Evolutionary conservation across 331 rosid genomes (phyloP), one percentile per base, ranked within the genome.

Genomic region (Quercus lobata): DNA sequence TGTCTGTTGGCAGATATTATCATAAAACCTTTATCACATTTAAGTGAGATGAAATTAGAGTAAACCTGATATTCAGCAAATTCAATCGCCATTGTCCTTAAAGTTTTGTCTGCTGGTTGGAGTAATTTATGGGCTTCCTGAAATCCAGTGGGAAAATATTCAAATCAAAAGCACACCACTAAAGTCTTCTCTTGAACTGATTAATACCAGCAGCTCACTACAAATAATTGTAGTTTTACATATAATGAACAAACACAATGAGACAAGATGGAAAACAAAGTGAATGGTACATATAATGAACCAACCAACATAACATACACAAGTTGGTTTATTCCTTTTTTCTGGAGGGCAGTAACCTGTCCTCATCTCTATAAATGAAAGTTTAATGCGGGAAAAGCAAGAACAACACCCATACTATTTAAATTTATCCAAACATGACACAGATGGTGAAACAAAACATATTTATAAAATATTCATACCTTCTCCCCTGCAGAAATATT

Each of bases 41-140:
- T 68, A 62, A 41, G 82, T 41, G 30, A 60, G 58, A 80, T 81
- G 58, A 74, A 74, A 80, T 74, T 65, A 72, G 22, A 21, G 55
- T 53, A 76, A 61, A 91, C 99, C 98, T 96, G 99, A 83, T 87
- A 93, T 85, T 96, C 97, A 30, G 99, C 98, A 80, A 93, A 90
- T 85, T 96, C 98, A 76, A 90, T 88, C 30, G 99, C 97, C 88
- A 96, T 84, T 27, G 90, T 88, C 92, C 88, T 91, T 87, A 91
- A 90, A 75, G 90, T 80, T 91, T 91, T 93, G 80, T 96, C 99
- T 69, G 86, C 94, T 2, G 99, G 94, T 66, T 96, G 99, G 81
- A 96, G 98, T 80, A 96, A 93, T 77, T 93, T 96, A 84, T 91
- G 92, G 81, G 98, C 93, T 87, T 96, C 99, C 99, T 96, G 91